Percentiles rank a stretch among this genome's conserved stretches.
phyloP scores from a whole-genome alignment of 352 stramenopile genomes.

The Globisporangium viniferum region DNA sequence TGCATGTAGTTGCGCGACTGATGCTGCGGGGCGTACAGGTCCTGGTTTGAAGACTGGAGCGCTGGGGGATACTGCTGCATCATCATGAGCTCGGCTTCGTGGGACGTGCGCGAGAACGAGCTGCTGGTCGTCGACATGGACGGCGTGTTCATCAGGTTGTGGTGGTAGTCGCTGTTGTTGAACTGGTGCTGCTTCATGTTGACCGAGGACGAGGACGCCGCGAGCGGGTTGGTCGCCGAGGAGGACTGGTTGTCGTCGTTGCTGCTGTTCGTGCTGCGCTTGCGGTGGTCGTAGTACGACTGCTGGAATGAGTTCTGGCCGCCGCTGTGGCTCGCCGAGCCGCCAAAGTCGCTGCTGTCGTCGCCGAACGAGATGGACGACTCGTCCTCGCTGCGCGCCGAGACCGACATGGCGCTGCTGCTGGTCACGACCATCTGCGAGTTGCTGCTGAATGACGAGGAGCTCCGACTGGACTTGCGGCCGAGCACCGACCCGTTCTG shows the following conservation, averaged over 20 bases:
- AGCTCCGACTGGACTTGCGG: slow-evolving; percentile 13
- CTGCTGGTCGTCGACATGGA: slow-evolving; percentile 65
- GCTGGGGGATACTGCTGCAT: slow-evolving; percentile 11
- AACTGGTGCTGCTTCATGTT: slow-evolving; percentile 7
- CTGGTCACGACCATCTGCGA: neutral
- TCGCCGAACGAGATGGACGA: slow-evolving; percentile 19
- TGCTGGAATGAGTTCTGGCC: slow-evolving; percentile 23
- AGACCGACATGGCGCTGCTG: slow-evolving; percentile 17
- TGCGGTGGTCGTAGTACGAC: slow-evolving; percentile 19
- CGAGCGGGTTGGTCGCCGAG: neutral
- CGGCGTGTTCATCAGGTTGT: slow-evolving; percentile 18
- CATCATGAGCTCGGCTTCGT: slow-evolving; percentile 17
- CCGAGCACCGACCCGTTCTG: neutral
- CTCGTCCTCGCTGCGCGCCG: slow-evolving; percentile 14
- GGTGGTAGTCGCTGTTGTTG: slow-evolving; percentile 23
- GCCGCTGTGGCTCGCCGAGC: slow-evolving; percentile 16
- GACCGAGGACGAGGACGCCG: neutral
- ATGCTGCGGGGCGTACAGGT: slow-evolving; percentile 24
- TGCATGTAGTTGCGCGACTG: slow-evolving; percentile 5
- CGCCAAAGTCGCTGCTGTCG: slow-evolving; percentile 17
- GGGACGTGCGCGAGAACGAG: slow-evolving; percentile 42
- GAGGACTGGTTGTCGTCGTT: slow-evolving; percentile 7
- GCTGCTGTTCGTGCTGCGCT: slow-evolving; percentile 15
- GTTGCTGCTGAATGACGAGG: slow-evolving; percentile 18
- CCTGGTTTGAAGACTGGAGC: slow-evolving; percentile 20